Base-by-base conservation (phyloP, 2,329 filamentous ascomycete species). In the Chaetomium olivaceum region DNA sequence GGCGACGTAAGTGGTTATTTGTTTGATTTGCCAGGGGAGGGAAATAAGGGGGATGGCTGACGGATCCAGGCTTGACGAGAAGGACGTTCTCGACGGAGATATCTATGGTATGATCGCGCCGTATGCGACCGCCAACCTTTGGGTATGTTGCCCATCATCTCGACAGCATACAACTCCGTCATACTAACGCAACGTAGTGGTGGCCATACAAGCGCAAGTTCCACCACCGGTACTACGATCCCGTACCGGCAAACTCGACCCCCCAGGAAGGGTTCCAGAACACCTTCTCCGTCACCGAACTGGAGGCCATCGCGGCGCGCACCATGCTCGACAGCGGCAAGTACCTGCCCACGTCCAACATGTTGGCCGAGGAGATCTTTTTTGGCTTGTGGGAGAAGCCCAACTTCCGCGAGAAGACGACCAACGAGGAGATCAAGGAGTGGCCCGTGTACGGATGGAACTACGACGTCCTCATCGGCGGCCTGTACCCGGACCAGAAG, bases 361-460 rank as follows among this genome's bases (percentile, higher is more conserved):
- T 78, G 78, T 74, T 81, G 12, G 79, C 80, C 46, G 82, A 84
- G 71, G 79, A 78, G 27, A 81, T 81, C 65, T 82, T 83, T 70
- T 84, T 84, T 69, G 73, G 73, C 4, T 72, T 79, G 6, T 84
- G 82, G 82, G 77, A 77, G n/a, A 75, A 76, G 59, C 82, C 82
- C 63, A 84, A 84, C 74, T 84, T 84, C 74, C 81, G 76, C 65
- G 81, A 84, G 64, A 84, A 83, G 76, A 77, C 74, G 16, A 83
- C 80, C 33, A 76, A 81, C 72, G 62, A 76, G 61, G 67, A 74
- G n/a, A 79, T 84, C 63, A 71, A 70, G 0, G 67, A 75, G 3
- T 84, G 81, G 81, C 82, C 82, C 19, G 82, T 84, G 29, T 83
- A 83, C 68, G 82, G 82, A 12, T 83, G 79, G 77, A 83, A 83